phyloP scores from a whole-genome alignment of 441 rosid species.

The Populus trichocarpa region DNA sequence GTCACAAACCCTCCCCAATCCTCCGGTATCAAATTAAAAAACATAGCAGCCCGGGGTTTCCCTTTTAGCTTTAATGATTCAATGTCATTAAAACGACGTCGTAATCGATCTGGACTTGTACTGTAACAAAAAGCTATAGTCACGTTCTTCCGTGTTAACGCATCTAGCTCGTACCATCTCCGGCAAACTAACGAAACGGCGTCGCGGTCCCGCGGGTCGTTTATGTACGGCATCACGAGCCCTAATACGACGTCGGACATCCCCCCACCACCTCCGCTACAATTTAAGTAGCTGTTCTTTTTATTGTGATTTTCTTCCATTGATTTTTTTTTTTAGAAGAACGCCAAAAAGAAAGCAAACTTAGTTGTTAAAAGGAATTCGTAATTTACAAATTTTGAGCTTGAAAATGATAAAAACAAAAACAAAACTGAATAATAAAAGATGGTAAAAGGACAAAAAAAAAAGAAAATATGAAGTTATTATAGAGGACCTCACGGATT shows the following conservation, averaged over 20 bases:
- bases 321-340: background rate
- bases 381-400: constrained; percentile 11
- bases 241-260: constrained; percentile 55
- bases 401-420: background rate
- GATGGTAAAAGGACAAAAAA: no score
- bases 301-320: constrained; percentile 17
- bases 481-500: background rate
- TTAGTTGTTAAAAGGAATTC: background rate
- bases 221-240: constrained; percentile 62
- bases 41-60: constrained; percentile 83
- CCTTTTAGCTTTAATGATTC: constrained; percentile 85
- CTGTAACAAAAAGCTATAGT: constrained; percentile 83
- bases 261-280: background rate
- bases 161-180: constrained; percentile 70
- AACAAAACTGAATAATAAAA: background rate
- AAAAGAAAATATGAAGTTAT: background rate
- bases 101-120: constrained; percentile 58
- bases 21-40: constrained; percentile 68
- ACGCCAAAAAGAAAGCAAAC: background rate
- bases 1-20: constrained; percentile 81
- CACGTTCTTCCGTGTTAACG: constrained; percentile 71
- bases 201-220: constrained; percentile 69
- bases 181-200: constrained; percentile 73
- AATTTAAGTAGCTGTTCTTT: constrained; percentile 14
- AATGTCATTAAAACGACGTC: constrained; percentile 52